Base-by-base conservation (phyloP, 805 yeast genomes). In the Yarrowia osloensis region DNA sequence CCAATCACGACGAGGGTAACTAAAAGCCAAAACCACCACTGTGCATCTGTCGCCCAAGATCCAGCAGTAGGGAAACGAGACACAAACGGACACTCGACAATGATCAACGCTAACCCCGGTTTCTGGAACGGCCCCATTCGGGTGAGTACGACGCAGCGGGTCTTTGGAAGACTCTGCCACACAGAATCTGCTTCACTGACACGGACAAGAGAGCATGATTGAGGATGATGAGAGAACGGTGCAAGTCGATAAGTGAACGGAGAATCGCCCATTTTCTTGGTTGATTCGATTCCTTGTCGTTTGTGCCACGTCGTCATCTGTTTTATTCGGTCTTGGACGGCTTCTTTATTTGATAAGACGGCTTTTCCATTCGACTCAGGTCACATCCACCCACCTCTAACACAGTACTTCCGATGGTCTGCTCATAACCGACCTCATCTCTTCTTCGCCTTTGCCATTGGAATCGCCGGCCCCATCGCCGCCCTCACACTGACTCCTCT, bases 381-480 rank as follows among this genome's bases (percentile, higher is more conserved):
- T n/a, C n/a, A 8, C 31, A 8, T 11, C 19, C 22, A 9, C 35
- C 1, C 29, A 12, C 17, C 5, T 24, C 47, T 42, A 59, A 24
- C 52, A 39, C 67, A 75, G 72, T 77, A 70, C 67, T 82, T 71
- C 59, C 88, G 93, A 76, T 89, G 85, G 78, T 87, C 86, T 72
- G 89, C 93, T 26, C 88, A 89, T 78, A 85, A 84, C 71, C 85
- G 86, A 75, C 96, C 96, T 47, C 91, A 89, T 77, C 80, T 88
- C 70, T 87, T 89, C 75, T 86, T 82, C 74, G 81, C 91, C 31
- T 82, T 85, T 22, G 81, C 81, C 40, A 81, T 89, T 73, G 96
- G 92, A 8, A 74, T 85, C 47, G 75, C 87, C 61, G 91, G 90
- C 4, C 94, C 95, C 13, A 77, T 86, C 5, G 83, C 88, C 67